Evolutionary conservation across 2,329 filamentous ascomycete genomes (phyloP).

Genomic region (Diaporthe sp.): DNA sequence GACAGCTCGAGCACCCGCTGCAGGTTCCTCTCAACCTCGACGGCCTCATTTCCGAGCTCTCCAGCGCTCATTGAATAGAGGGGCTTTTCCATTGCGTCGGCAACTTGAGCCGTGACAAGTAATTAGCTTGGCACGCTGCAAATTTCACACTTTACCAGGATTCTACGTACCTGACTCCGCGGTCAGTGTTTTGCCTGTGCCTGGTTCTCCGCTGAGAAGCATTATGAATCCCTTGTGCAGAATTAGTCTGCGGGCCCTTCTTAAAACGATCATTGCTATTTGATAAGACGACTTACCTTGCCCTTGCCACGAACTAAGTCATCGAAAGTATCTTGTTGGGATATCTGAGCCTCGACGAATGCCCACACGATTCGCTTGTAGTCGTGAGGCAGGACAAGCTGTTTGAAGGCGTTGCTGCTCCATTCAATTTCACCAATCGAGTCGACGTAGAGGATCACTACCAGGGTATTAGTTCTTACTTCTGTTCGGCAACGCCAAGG

Average conservation of each 20-base stretch:
- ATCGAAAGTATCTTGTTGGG: slow-evolving; percentile 31
- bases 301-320: slow-evolving; percentile 42
- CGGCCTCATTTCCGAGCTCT: slow-evolving; percentile 53
- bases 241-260: too few species aligned
- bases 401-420: slow-evolving; percentile 60
- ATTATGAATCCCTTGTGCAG: slow-evolving; percentile 33
- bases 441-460: neutral
- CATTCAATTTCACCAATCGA: slow-evolving; percentile 45
- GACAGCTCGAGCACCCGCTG: slow-evolving; percentile 53
- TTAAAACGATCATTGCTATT: too few species aligned
- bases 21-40: slow-evolving; percentile 51
- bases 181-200: slow-evolving; percentile 21
- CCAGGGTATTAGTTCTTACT: neutral
- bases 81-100: slow-evolving; percentile 53
- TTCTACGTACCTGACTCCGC: slow-evolving; percentile 4
- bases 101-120: slow-evolving; percentile 44
- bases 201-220: slow-evolving; percentile 11
- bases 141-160: neutral
- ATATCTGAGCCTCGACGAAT: slow-evolving; percentile 1
- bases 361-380: slow-evolving; percentile 54
- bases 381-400: slow-evolving; percentile 45
- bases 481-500: neutral
- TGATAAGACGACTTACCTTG: neutral
- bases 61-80: slow-evolving; percentile 56
- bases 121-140: neutral